These are phyloP conservation scores for Alternaria panax DNA, from an alignment of 2,329 filamentous ascomycete species.

Conservation along the genomic window DNA sequence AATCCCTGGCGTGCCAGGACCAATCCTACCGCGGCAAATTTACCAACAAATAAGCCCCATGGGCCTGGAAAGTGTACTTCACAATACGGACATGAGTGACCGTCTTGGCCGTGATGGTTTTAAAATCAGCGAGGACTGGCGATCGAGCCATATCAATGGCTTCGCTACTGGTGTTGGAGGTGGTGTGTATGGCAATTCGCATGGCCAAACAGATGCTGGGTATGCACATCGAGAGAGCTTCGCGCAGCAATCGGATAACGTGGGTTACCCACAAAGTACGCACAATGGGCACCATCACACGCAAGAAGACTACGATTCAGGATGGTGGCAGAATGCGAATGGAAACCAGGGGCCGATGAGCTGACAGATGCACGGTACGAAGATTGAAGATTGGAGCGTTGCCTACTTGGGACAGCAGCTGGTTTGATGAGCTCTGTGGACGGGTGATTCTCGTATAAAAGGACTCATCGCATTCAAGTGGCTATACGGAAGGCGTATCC, in stretches of 20 bases:
- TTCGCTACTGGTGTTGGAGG: conserved; percentile 14
- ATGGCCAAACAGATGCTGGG: neutral
- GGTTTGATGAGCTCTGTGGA: neutral
- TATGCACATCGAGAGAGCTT: conserved; percentile 13
- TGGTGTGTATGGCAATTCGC: conserved; percentile 10
- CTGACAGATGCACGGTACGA: conserved; percentile 3
- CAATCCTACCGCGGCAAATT: conserved; percentile 41
- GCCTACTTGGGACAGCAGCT: neutral
- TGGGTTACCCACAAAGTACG: neutral
- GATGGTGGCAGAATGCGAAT: conserved; percentile 19
- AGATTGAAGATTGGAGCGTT: neutral
- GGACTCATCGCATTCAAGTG: neutral
- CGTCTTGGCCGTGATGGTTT: conserved; percentile 47
- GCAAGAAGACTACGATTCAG: conserved; percentile 10
- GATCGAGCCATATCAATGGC: conserved; percentile 25
- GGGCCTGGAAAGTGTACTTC: conserved; percentile 46
- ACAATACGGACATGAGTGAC: conserved; percentile 39
- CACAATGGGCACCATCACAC: conserved; percentile 10
- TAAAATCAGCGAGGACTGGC: conserved; percentile 39
- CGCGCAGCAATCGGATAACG: conserved; percentile 1
- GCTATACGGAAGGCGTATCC: neutral
- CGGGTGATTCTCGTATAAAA: neutral
- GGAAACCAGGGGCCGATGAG: conserved; percentile 11
- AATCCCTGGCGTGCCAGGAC: conserved; percentile 50
- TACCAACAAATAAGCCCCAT: conserved; percentile 42